Evolutionary conservation across 768 basidiomycete genomes (phyloP).

Genomic region (Lactarius sanguifluus): DNA sequence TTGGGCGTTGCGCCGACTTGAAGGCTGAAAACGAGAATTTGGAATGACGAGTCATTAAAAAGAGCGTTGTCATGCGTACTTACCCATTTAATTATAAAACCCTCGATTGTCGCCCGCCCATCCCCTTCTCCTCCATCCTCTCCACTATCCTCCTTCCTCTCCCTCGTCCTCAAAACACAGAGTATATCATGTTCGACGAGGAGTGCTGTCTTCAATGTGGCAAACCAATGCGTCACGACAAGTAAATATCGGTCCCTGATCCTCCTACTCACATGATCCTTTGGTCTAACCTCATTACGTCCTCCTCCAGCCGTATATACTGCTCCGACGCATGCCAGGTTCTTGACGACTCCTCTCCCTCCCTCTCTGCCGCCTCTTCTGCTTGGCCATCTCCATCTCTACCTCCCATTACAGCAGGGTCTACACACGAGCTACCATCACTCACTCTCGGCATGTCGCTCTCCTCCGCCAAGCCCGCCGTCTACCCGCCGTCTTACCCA

Average conservation of each 20-base stretch:
- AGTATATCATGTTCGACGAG: conserved; percentile 32
- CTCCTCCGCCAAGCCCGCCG: conserved; percentile 22
- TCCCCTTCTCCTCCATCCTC: not conserved
- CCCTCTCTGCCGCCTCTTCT: conserved; percentile 32
- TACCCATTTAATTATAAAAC: conserved; percentile 19
- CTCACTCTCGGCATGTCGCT: conserved; percentile 23
- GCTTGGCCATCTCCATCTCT: conserved; percentile 30
- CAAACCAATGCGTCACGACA: conserved; percentile 29
- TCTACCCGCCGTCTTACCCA: conserved; percentile 17
- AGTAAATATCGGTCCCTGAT: conserved; percentile 24
- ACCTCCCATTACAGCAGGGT: conserved; percentile 10
- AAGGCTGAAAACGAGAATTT: not conserved
- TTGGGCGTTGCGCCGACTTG: conserved; percentile 19
- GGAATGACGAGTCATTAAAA: conserved; percentile 22
- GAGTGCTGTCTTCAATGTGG: conserved; percentile 35
- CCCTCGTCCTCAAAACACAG: not conserved
- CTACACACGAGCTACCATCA: conserved; percentile 21
- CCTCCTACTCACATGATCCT: conserved; percentile 21
- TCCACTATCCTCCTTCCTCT: not conserved
- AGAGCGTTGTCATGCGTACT: conserved; percentile 22
- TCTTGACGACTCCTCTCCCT: conserved; percentile 31
- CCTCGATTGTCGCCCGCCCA: conserved; percentile 11
- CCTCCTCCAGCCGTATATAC: conserved; percentile 30
- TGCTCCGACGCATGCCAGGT: conserved; percentile 30
- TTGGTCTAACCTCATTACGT: conserved; percentile 27